A percentile compares a stretch with the other conserved stretches of the same genome.
These are phyloP conservation scores for Yarrowia divulgata DNA, from an alignment of 805 yeast genomes.

Conservation along the genomic window DNA sequence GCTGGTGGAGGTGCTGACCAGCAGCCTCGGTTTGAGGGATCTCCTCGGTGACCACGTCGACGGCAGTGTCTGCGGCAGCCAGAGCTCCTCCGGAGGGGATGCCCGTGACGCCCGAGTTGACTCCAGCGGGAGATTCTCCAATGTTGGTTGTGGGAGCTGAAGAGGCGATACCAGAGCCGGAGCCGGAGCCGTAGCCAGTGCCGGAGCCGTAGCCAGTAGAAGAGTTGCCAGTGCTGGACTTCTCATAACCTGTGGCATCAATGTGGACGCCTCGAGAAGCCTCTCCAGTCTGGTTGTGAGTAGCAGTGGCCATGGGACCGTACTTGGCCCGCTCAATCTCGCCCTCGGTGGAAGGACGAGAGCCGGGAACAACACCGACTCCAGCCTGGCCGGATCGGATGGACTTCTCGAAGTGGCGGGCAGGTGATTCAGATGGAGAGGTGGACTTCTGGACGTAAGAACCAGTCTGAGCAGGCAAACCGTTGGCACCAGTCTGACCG, in stretches of 20 bases:
- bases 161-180: too few species aligned
- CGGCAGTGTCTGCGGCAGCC: constrained; percentile 4
- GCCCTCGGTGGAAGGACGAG: constrained; percentile 5
- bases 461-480: background rate
- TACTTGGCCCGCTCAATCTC: constrained; percentile 3
- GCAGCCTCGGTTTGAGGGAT: constrained; percentile 11
- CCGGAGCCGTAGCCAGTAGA: too few species aligned
- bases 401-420: background rate
- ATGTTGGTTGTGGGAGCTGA: too few species aligned
- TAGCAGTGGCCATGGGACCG: background rate
- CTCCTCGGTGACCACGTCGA: background rate
- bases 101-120: background rate
- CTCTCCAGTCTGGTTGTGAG: background rate
- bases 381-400: constrained; percentile 24
- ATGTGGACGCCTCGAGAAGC: background rate
- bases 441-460: background rate
- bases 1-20: background rate
- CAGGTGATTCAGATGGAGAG: background rate
- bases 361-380: constrained; percentile 7
- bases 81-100: background rate
- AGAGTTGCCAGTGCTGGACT: background rate
- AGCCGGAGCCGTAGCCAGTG: too few species aligned
- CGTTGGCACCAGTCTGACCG: constrained; percentile 22
- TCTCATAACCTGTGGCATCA: constrained; percentile 1
- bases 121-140: background rate